These are phyloP conservation scores for Earliella scabrosa DNA, from an alignment of 1,284 basidiomycete genomes.

Conservation along the genomic window DNA sequence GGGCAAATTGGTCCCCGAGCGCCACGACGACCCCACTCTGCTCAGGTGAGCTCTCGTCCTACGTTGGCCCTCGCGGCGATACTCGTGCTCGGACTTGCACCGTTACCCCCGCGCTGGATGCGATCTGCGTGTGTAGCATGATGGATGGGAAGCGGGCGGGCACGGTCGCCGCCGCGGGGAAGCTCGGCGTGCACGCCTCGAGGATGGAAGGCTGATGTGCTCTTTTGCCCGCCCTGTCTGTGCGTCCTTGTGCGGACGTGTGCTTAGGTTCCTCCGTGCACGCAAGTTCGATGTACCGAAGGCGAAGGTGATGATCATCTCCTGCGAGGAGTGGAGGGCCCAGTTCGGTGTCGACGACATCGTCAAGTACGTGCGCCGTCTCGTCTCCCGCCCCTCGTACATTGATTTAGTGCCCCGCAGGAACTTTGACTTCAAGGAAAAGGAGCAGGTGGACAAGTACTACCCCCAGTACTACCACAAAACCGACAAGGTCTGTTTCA, in stretches of 20 bases:
- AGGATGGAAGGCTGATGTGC: neutral
- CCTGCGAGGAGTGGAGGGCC: constrained; percentile 90
- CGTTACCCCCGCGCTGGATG: too few species aligned
- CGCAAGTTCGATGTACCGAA: constrained; percentile 89
- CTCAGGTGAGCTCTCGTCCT: constrained; percentile 55
- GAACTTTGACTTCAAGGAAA: constrained; percentile 90
- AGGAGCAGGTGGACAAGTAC: constrained; percentile 84
- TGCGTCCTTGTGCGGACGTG: neutral
- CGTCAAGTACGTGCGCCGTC: constrained; percentile 62
- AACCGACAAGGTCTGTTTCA: constrained; percentile 77
- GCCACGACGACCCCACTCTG: constrained; percentile 82
- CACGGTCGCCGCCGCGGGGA: too few species aligned
- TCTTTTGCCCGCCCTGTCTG: neutral
- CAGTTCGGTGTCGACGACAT: constrained; percentile 90
- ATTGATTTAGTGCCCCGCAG: constrained; percentile 42
- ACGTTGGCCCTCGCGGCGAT: neutral
- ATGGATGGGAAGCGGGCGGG: too few species aligned
- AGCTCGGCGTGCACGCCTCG: neutral
- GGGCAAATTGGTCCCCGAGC: constrained; percentile 64
- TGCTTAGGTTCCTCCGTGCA: constrained; percentile 86
- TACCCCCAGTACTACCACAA: constrained; percentile 99
- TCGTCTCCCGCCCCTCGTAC: neutral
- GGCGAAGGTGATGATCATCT: constrained; percentile 85
- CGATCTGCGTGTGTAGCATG: too few species aligned
- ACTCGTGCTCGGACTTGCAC: too few species aligned